These are phyloP conservation scores for Aegle marmelos DNA, from an alignment of 345 rosid genomes.

Conservation along the genomic window DNA sequence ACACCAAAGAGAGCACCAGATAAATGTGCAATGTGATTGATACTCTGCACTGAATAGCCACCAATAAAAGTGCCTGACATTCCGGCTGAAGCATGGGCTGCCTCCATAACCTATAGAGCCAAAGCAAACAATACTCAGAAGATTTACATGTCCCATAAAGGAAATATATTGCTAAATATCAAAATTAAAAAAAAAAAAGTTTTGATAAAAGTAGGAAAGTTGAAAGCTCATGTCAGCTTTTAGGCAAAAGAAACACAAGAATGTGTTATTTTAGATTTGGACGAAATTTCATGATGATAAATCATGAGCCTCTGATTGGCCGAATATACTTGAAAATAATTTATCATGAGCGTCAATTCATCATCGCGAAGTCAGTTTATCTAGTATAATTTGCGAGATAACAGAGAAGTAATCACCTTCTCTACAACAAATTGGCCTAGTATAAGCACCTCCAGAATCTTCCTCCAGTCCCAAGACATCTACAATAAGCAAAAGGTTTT, in stretches of 20 bases:
- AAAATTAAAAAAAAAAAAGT: neutral
- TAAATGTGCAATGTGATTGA: constrained; percentile 90
- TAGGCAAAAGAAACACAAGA: neutral
- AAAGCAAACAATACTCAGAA: constrained; percentile 4
- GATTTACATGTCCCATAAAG: neutral
- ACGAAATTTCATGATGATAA: neutral
- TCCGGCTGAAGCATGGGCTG: constrained; percentile 88
- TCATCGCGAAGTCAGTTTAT: neutral
- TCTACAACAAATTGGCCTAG: constrained; percentile 87
- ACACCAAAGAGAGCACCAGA: constrained; percentile 89
- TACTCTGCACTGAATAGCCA: constrained; percentile 58
- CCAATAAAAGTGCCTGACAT: constrained; percentile 52
- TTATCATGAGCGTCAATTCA: too few species aligned
- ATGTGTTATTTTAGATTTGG: neutral
- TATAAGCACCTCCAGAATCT: constrained; percentile 92
- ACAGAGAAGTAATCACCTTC: constrained; percentile 42
- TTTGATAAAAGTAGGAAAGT: neutral
- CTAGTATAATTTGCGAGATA: neutral
- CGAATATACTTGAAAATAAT: neutral
- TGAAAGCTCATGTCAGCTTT: neutral
- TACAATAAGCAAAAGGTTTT: constrained; percentile 24
- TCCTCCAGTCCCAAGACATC: constrained; percentile 98
- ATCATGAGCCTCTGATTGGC: neutral
- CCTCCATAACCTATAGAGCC: constrained; percentile 74
- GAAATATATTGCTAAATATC: neutral